phyloP scores from a whole-genome alignment of 2,329 filamentous ascomycete genomes.

The Ramichloridium luteum region DNA sequence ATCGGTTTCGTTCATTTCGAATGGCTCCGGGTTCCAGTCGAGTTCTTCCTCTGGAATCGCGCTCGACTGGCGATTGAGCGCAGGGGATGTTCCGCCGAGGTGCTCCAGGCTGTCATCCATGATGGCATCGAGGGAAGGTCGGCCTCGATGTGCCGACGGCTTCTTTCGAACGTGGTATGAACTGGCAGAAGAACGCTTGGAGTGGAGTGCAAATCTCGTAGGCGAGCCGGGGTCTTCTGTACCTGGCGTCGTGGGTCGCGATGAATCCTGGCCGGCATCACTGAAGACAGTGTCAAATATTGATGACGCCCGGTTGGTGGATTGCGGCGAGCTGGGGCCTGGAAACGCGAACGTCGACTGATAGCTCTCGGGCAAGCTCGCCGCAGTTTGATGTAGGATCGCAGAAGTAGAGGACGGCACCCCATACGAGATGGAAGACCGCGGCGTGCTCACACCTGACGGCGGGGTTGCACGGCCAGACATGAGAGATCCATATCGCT shows the following conservation, averaged over 20 bases:
- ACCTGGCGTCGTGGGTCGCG: conserved; percentile 68
- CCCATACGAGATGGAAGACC: conserved; percentile 28
- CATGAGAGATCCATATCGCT: conserved; percentile 49
- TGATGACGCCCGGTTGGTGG: conserved; percentile 54
- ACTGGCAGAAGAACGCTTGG: conserved; percentile 44
- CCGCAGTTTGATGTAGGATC: conserved; percentile 51
- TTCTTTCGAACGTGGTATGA: conserved; percentile 17
- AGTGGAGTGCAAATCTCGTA: conserved; percentile 48
- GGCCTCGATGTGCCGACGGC: conserved; percentile 9
- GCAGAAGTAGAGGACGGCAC: conserved; percentile 40
- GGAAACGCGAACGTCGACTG: conserved; percentile 55
- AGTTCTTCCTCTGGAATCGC: conserved; percentile 20
- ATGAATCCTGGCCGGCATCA: conserved; percentile 48
- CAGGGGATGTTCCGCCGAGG: conserved; percentile 2
- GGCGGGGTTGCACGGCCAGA: conserved; percentile 38
- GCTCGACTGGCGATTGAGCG: conserved; percentile 11
- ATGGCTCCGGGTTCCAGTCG: conserved; percentile 13
- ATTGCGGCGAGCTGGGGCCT: conserved; percentile 67
- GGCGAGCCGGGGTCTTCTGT: conserved; percentile 50
- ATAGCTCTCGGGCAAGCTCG: conserved; percentile 44
- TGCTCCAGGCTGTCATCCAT: conserved; percentile 22
- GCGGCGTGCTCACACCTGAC: conserved; percentile 27
- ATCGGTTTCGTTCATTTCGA: neutral
- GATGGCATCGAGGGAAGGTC: conserved; percentile 19
- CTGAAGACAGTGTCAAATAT: conserved; percentile 65